phyloP scores from a whole-genome alignment of 148 eudicot species.

The Cornus florida region DNA sequence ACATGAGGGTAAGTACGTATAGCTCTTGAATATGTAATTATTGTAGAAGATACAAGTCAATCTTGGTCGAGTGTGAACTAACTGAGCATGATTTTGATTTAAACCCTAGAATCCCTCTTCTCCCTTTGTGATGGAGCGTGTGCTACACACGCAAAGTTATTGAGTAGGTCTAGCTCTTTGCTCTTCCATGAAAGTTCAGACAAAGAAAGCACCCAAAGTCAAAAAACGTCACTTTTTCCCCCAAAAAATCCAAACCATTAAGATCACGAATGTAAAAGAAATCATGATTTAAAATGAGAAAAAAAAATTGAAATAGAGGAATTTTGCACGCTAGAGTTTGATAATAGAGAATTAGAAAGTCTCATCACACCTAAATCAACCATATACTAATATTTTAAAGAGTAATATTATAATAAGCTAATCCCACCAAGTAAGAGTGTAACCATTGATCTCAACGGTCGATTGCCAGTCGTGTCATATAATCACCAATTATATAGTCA shows the following conservation, averaged over 20 bases:
- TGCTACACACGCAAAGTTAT: background rate
- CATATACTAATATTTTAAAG: background rate
- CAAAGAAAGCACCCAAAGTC: background rate
- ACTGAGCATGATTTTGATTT: too few relatives aligned
- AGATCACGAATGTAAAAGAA: too few relatives aligned
- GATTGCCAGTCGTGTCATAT: too few relatives aligned
- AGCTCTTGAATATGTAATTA: too few relatives aligned
- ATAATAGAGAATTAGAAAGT: slow-evolving; percentile 4
- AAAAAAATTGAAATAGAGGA: slow-evolving; percentile 1
- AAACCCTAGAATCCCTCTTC: background rate
- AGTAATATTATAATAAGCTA: background rate
- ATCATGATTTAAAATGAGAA: too few relatives aligned
- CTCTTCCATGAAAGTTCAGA: background rate
- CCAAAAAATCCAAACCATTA: background rate
- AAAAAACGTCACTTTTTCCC: slow-evolving; percentile 5
- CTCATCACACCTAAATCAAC: slow-evolving; percentile 6
- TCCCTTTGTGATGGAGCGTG: background rate
- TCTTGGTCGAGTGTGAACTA: too few relatives aligned
- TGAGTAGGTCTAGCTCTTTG: background rate
- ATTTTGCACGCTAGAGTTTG: background rate
- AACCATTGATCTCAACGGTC: background rate
- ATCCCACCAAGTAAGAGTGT: background rate
- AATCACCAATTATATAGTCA: too few relatives aligned
- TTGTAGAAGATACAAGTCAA: too few relatives aligned
- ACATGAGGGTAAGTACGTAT: too few relatives aligned